A percentile compares a stretch with the other conserved stretches of the same genome.
Conservation (phyloP, 352 stramenopile genomes). For the Phytopythium vexans region DNA sequence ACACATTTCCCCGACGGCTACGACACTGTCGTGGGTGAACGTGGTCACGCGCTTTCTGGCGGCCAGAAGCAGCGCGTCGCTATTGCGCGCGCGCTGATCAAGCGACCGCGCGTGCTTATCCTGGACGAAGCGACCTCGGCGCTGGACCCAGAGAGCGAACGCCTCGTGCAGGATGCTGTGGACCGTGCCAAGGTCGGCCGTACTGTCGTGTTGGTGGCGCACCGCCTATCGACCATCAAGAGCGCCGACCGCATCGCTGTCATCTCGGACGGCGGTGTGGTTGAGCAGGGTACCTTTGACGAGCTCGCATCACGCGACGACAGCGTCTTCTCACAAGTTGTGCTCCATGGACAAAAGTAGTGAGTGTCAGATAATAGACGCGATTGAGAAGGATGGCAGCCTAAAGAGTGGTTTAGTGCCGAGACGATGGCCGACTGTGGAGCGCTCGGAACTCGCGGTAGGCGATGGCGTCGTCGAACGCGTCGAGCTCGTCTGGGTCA, state of each 20-base stretch:
- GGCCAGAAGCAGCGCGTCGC: constrained; percentile 81
- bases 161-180: constrained; percentile 75
- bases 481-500: constrained; percentile 37
- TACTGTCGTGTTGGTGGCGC: constrained; percentile 97
- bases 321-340: constrained; percentile 75
- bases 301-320: constrained; percentile 55
- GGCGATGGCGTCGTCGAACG: constrained; percentile 35
- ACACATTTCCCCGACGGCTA: constrained; percentile 72
- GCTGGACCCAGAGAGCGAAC: constrained; percentile 74
- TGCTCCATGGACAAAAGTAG: constrained; percentile 60
- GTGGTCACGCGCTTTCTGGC: constrained; percentile 65
- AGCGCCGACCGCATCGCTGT: constrained; percentile 91
- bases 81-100: constrained; percentile 72
- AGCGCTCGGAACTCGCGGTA: constrained; percentile 35
- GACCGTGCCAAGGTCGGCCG: constrained; percentile 75
- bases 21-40: constrained; percentile 73
- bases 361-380: too few species aligned
- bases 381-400: too few species aligned
- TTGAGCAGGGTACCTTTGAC: constrained; percentile 79
- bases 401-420: not conserved
- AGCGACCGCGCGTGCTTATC: constrained; percentile 74
- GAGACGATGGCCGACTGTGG: constrained; percentile 12
- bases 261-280: constrained; percentile 81
- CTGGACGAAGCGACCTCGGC: constrained; percentile 76
- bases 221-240: constrained; percentile 94